phyloP scores from a whole-genome alignment of 768 basidiomycete genomes.

The Dacryopinax spathularia region DNA sequence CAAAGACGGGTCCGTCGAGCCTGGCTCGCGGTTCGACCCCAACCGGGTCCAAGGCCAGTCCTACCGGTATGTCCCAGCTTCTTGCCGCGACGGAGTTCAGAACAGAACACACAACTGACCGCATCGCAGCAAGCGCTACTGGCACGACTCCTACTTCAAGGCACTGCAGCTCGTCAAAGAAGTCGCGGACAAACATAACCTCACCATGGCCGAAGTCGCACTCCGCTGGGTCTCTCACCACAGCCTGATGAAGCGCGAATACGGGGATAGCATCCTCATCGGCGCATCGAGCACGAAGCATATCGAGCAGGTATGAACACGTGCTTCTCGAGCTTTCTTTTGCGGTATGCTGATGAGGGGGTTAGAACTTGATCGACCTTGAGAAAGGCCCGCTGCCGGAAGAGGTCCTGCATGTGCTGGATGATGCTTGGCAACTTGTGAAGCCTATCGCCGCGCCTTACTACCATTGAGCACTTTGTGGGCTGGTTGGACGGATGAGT shows the following conservation, averaged over 20 bases:
- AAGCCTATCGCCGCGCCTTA: slow-evolving; percentile 32
- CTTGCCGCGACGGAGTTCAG: neutral
- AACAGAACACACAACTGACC: neutral
- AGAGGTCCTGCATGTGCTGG: slow-evolving; percentile 36
- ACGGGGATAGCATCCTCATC: slow-evolving; percentile 42
- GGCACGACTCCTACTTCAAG: slow-evolving; percentile 42
- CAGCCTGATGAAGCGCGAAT: slow-evolving; percentile 32
- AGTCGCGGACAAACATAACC: slow-evolving; percentile 27
- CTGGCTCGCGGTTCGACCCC: slow-evolving; percentile 45
- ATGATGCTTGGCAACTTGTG: slow-evolving; percentile 37
- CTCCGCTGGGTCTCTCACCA: slow-evolving; percentile 39
- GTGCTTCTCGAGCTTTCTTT: neutral
- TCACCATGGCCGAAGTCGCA: slow-evolving; percentile 29
- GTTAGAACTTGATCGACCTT: slow-evolving; percentile 36
- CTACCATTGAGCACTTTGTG: slow-evolving; percentile 17
- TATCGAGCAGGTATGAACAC: slow-evolving; percentile 35
- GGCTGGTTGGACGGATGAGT: no score
- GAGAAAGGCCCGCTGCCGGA: slow-evolving; percentile 41
- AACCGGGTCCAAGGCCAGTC: slow-evolving; percentile 32
- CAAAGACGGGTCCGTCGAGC: slow-evolving; percentile 22
- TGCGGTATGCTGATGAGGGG: neutral
- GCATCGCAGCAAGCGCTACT: slow-evolving; percentile 29
- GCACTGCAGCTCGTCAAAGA: slow-evolving; percentile 33
- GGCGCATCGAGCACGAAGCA: slow-evolving; percentile 47
- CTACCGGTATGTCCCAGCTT: slow-evolving; percentile 19